Base-by-base conservation (phyloP, 2,329 filamentous ascomycete species). In the Aspergillus transmontanensis region DNA sequence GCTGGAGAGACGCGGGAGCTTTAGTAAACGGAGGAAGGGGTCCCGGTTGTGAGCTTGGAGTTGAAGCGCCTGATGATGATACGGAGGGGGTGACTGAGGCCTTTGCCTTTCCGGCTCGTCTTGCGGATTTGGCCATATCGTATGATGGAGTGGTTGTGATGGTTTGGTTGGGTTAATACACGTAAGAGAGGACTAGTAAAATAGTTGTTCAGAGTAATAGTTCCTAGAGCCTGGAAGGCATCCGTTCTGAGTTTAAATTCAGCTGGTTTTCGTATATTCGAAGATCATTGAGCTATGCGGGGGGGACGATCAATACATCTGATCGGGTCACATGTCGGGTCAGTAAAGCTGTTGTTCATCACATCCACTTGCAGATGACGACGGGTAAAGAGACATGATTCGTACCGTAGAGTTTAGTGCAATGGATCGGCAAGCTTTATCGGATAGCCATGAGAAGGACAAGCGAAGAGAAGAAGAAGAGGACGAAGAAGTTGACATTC, bases 21-120 rank as follows among this genome's bases (percentile, higher is more conserved):
- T 82, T 82, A 69, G 85, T 85, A 83, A 95, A 96, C 9, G 92
- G 92, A 34, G 83, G 76, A 0, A 89, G 89, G n/a, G 75, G 74
- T 6, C 76, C 76, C 39, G 69, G 67, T 62, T 71, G 66, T 19
- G 72, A 74, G 60, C 65, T 73, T 34, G 75, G 73, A n/a, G 74
- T 76, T n/a, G 75, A 76, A 23, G 69, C 32, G 43, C 71, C 69
- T n/a, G 73, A 75, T 28, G 71, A 68, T 3, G 71, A 68, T 30
- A 64, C 57, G 36, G 72, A 69, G 21, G 69, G 56, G 14, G 71
- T 67, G 10, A 58, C 60, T 34, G 73, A 64, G 36, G 69, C 69
- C 60, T 74, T 77, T 36, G 66, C 67, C 62, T 76, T 78, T 50
- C 62, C 67, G 46, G 69, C 65, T 39, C 73, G 72, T 63, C 71